These are phyloP conservation scores for Candida cerambycidarum DNA, from an alignment of 805 yeast genomes.

Conservation along the genomic window DNA sequence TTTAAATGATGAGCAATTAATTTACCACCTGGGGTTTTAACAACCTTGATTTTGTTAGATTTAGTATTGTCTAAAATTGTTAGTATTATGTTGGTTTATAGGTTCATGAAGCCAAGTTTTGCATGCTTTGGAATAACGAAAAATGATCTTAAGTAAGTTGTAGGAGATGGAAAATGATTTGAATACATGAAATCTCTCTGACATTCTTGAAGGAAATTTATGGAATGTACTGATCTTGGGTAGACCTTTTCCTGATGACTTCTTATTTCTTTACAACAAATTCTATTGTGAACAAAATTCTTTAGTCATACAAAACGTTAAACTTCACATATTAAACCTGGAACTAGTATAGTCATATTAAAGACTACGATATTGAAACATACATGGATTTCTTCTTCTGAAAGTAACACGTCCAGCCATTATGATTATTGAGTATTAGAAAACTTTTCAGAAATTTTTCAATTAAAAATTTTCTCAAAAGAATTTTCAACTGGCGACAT, in stretches of 20 bases:
- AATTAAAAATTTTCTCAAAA: conserved; percentile 4
- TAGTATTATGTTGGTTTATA: conserved; percentile 23
- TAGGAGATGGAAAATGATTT: too few species aligned
- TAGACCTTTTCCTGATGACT: not conserved
- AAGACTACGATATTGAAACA: conserved; percentile 21
- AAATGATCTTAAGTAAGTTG: too few species aligned
- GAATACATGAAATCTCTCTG: too few species aligned
- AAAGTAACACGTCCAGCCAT: conserved; percentile 99
- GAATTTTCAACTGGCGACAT: conserved; percentile 8
- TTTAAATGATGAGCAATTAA: conserved; percentile 96
- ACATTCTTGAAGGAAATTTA: too few species aligned
- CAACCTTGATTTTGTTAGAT: conserved; percentile 99
- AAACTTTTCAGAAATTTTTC: conserved; percentile 15
- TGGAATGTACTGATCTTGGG: too few species aligned
- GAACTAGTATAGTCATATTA: not conserved
- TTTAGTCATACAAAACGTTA: not conserved
- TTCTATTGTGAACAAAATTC: not conserved
- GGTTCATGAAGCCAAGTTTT: too few species aligned
- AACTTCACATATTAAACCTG: not conserved
- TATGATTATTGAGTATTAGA: conserved; percentile 30
- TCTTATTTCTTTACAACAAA: not conserved
- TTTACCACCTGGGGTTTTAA: conserved; percentile 99
- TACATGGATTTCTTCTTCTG: conserved; percentile 97
- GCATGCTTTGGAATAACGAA: too few species aligned
- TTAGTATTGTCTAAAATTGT: conserved; percentile 87